Base-by-base conservation (phyloP, 208 protist species). In the Crithidia bombi region DNA sequence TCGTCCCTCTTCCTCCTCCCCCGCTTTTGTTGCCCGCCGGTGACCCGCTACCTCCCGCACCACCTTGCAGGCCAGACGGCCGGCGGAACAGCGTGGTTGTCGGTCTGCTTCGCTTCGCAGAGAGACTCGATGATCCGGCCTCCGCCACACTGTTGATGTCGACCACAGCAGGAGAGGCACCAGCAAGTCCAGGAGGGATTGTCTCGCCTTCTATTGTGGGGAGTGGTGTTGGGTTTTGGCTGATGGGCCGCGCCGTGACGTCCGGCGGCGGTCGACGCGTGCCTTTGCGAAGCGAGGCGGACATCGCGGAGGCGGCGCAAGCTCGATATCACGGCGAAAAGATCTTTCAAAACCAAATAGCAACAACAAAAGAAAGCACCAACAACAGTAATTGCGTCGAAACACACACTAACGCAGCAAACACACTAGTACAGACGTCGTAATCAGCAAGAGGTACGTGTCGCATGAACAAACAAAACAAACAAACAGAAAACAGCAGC, bases 261-360 rank as follows among this genome's bases (percentile, higher is more conserved):
- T n/a, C n/a, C n/a, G n/a, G n/a, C n/a, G n/a, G n/a, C n/a, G n/a
- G n/a, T n/a, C n/a, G n/a, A n/a, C 35, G 57, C n/a, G 25, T 19
- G 30, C 38, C 14, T 32, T 55, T 55, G 15, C 43, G 61, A 26
- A 69, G 49, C 9, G 71, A 44, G 11, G 49, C 44, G 25, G 65
- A 44, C 62, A 75, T 71, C 6, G 0, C 26, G 44, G 36, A 62
- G n/a, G n/a, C n/a, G n/a, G n/a, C n/a, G n/a, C n/a, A n/a, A n/a
- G n/a, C n/a, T n/a, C n/a, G n/a, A n/a, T n/a, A n/a, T n/a, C n/a
- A n/a, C n/a, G n/a, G n/a, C n/a, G n/a, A n/a, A n/a, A n/a, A n/a
- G n/a, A n/a, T n/a, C n/a, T n/a, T n/a, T n/a, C n/a, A n/a, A n/a
- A n/a, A n/a, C n/a, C n/a, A n/a, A n/a, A n/a, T 38, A 3, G 36